These are phyloP conservation scores for Talinum fruticosum DNA, from an alignment of 148 eudicot species.

Conservation along the genomic window DNA sequence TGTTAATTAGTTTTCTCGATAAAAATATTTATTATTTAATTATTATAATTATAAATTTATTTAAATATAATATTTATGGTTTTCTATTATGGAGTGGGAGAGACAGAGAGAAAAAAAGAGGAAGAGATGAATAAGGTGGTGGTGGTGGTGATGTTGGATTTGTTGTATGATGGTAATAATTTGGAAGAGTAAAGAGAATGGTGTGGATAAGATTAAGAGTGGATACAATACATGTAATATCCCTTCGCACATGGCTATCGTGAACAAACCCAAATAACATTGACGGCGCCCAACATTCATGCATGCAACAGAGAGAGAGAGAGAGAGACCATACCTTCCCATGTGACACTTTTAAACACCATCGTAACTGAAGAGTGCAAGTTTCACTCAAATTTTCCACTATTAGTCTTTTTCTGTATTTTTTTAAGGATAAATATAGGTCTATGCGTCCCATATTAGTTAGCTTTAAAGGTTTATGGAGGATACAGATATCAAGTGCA, in stretches of 20 bases:
- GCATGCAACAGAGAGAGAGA: background rate
- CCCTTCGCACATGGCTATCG: background rate
- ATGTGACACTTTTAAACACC: constrained; percentile 17
- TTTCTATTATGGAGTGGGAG: background rate
- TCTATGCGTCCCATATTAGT: too few relatives aligned
- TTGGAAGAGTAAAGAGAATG: background rate
- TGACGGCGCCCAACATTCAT: constrained; percentile 9
- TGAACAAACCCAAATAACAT: background rate
- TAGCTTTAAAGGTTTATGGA: too few relatives aligned
- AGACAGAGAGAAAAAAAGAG: too few relatives aligned
- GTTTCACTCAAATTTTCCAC: background rate
- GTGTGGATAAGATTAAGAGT: background rate
- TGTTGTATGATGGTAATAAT: too few relatives aligned
- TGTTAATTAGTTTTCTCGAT: too few relatives aligned
- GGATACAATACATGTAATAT: background rate
- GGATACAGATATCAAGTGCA: too few relatives aligned
- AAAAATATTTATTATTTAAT: too few relatives aligned
- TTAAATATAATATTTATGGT: too few relatives aligned
- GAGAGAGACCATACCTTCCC: constrained; percentile 25
- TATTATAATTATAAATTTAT: too few relatives aligned
- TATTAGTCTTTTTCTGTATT: too few relatives aligned
- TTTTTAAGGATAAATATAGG: too few relatives aligned
- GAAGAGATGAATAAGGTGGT: background rate
- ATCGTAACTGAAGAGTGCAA: background rate
- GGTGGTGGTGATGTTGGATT: background rate